Conservation (phyloP, 2,329 filamentous ascomycete genomes). For the Neofusicoccum ribis region DNA sequence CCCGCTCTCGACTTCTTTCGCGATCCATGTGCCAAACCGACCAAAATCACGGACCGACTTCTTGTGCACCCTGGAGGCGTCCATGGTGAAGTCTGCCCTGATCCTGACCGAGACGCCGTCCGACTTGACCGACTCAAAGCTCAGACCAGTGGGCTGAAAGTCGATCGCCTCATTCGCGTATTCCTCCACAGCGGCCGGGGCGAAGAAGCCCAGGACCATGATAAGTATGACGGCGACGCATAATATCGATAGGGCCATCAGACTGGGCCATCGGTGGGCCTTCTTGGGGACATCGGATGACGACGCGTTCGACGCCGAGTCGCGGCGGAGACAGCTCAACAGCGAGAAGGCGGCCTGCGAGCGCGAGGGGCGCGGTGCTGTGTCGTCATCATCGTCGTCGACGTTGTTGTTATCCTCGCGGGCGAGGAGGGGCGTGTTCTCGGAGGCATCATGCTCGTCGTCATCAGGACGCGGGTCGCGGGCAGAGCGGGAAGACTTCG, state of each 20-base stretch:
- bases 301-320: constrained; percentile 12
- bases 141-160: constrained; percentile 79
- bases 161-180: constrained; percentile 84
- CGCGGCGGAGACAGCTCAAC: constrained; percentile 35
- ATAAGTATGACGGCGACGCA: constrained; percentile 65
- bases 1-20: constrained; percentile 71
- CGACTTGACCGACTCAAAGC: constrained; percentile 79
- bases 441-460: constrained; percentile 29
- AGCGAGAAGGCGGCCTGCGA: constrained; percentile 39
- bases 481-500: constrained; percentile 35
- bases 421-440: constrained; percentile 43
- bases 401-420: constrained; percentile 28
- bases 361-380: constrained; percentile 15
- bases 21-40: constrained; percentile 75
- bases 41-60: constrained; percentile 73
- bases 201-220: constrained; percentile 76
- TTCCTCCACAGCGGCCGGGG: constrained; percentile 75
- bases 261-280: constrained; percentile 70
- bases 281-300: constrained; percentile 27
- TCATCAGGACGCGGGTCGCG: constrained; percentile 10
- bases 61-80: constrained; percentile 73
- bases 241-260: constrained; percentile 70
- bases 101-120: constrained; percentile 77
- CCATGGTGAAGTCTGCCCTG: constrained; percentile 78
- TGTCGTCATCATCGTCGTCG: constrained; percentile 25